Evolutionary conservation across 148 eudicot genomes (phyloP).

Genomic region (Chenopodium berlandieri): DNA sequence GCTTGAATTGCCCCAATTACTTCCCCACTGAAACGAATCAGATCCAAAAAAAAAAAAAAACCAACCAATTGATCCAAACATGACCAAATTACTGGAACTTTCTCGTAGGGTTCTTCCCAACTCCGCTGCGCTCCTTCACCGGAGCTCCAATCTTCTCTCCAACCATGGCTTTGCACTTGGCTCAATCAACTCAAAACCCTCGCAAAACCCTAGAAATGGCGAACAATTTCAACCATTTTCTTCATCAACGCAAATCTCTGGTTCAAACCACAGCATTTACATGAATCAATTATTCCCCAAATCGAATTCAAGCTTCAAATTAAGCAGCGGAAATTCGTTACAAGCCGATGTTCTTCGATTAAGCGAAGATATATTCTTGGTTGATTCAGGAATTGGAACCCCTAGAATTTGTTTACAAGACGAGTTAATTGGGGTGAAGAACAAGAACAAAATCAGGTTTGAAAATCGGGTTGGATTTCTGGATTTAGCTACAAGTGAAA

Average conservation of each 20-base stretch:
- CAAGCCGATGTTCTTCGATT: neutral
- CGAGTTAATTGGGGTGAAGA: neutral
- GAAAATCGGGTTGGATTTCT: constrained; percentile 19
- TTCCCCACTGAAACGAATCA: neutral
- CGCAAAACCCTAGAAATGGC: neutral
- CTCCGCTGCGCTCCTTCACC: neutral
- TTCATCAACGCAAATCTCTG: neutral
- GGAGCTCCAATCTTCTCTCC: neutral
- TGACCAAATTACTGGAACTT: neutral
- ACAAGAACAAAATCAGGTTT: neutral
- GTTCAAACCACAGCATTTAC: neutral
- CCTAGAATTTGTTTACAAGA: neutral
- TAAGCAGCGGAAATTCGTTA: neutral
- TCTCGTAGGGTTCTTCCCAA: neutral
- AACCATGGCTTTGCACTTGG: no score
- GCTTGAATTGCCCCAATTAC: no score
- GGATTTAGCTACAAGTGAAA: constrained; percentile 12
- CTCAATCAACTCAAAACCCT: no score
- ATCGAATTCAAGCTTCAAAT: neutral
- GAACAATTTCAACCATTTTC: neutral
- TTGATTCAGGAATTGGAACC: neutral
- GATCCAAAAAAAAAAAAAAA: neutral
- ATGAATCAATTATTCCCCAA: neutral
- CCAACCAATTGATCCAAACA: neutral
- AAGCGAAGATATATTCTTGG: neutral